These are phyloP conservation scores for Pittosporum tobira DNA, from an alignment of 129 eudicot genomes.

Conservation along the genomic window DNA sequence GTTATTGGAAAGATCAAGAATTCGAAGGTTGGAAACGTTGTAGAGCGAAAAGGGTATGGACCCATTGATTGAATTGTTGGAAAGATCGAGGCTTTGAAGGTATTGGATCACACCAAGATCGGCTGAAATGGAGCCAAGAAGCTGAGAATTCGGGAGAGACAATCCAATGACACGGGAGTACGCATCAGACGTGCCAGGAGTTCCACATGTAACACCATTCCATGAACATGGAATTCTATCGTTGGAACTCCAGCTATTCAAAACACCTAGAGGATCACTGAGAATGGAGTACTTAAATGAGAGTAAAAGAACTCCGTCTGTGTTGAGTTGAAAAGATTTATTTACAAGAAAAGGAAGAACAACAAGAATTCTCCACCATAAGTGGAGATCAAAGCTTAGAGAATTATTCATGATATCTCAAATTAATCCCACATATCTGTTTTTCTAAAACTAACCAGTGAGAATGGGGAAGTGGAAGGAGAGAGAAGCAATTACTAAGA, in stretches of 20 bases:
- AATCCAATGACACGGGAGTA: slow-evolving; percentile 38
- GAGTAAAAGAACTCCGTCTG: slow-evolving; percentile 62
- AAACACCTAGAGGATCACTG: slow-evolving; percentile 58
- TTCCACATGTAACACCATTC: slow-evolving; percentile 58
- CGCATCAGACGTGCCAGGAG: slow-evolving; percentile 20
- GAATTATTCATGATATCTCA: slow-evolving; percentile 32
- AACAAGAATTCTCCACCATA: slow-evolving; percentile 22
- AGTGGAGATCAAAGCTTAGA: slow-evolving; percentile 32
- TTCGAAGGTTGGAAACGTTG: slow-evolving; percentile 29
- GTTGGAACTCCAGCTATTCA: slow-evolving; percentile 45
- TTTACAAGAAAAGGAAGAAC: slow-evolving; percentile 15
- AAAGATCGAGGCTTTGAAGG: slow-evolving; percentile 46
- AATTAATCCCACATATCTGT: slow-evolving; percentile 30
- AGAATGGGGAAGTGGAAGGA: slow-evolving; percentile 6
- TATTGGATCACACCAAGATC: slow-evolving; percentile 53
- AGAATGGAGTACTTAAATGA: slow-evolving; percentile 58
- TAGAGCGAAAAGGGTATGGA: slow-evolving; percentile 55
- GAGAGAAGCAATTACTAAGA: slow-evolving; percentile 33
- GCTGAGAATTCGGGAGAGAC: slow-evolving; percentile 58
- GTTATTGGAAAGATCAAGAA: slow-evolving; percentile 63
- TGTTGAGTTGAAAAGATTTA: slow-evolving; percentile 31
- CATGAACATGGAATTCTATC: slow-evolving; percentile 73
- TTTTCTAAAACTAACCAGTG: slow-evolving; percentile 28
- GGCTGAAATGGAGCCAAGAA: slow-evolving; percentile 58
- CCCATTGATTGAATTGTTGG: slow-evolving; percentile 81